These are phyloP conservation scores for Hypholoma sublateritium DNA, from an alignment of 768 basidiomycete species.

Conservation along the genomic window DNA sequence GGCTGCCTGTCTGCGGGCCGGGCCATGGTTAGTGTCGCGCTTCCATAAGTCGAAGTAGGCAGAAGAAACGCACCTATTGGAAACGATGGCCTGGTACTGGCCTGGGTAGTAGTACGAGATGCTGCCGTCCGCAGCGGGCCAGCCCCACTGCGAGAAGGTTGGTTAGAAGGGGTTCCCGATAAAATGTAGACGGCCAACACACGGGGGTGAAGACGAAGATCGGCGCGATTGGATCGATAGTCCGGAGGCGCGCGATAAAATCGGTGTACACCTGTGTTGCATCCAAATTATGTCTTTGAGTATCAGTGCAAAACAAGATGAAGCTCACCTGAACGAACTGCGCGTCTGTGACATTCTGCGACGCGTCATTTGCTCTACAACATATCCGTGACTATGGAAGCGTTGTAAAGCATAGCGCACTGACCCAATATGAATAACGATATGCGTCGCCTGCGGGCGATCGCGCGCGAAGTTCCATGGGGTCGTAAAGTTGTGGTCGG, in stretches of 20 bases:
- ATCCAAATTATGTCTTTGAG: not conserved
- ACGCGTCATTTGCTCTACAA: constrained; percentile 52
- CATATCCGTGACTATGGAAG: not conserved
- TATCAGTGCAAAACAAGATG: not conserved
- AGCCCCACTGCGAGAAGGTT: constrained; percentile 44
- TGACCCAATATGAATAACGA: constrained; percentile 58
- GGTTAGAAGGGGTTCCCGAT: not conserved
- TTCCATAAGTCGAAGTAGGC: not conserved
- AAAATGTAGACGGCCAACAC: constrained; percentile 12
- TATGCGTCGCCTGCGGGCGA: constrained; percentile 44
- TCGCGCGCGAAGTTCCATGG: constrained; percentile 56
- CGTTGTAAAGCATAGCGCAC: no score
- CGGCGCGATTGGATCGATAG: constrained; percentile 41
- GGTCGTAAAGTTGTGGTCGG: constrained; percentile 60
- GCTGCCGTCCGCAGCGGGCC: constrained; percentile 50
- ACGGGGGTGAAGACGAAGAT: constrained; percentile 58
- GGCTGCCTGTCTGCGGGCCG: constrained; percentile 27
- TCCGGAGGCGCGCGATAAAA: constrained; percentile 45
- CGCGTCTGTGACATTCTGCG: constrained; percentile 46
- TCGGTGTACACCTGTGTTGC: constrained; percentile 42
- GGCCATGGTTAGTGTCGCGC: not conserved
- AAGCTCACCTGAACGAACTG: constrained; percentile 39
- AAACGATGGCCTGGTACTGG: constrained; percentile 44
- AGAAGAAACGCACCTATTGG: constrained; percentile 27
- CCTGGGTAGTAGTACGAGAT: constrained; percentile 47